These are phyloP conservation scores for Sparassis latifolia DNA, from an alignment of 1,284 basidiomycete genomes.

Conservation along the genomic window DNA sequence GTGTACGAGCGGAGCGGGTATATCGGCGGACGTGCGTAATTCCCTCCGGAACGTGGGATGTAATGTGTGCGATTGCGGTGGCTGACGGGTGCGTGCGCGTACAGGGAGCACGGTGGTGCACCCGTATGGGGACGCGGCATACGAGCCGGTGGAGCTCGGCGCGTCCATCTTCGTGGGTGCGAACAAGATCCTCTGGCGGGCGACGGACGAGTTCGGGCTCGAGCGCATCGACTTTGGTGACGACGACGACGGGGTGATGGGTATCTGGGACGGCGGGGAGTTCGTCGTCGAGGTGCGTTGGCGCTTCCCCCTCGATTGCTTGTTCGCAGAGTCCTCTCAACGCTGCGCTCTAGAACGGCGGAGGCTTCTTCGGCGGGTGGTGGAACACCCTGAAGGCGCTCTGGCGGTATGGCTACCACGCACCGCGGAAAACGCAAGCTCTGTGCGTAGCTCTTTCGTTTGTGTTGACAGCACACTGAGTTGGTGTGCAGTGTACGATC, in stretches of 20 bases:
- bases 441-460: slow-evolving; percentile 37
- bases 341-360: slow-evolving; percentile 26
- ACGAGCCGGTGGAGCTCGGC: slow-evolving; percentile 74
- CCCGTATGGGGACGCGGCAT: slow-evolving; percentile 63
- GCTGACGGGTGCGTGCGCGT: background rate
- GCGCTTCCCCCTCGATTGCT: background rate
- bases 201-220: slow-evolving; percentile 75
- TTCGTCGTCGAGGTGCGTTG: slow-evolving; percentile 59
- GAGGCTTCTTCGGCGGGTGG: slow-evolving; percentile 41
- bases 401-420: slow-evolving; percentile 76
- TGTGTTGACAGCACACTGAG: background rate
- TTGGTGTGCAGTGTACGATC: slow-evolving; percentile 42
- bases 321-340: no score
- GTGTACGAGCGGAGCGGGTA: slow-evolving; percentile 74
- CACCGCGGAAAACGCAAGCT: slow-evolving; percentile 53
- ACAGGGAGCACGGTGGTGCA: slow-evolving; percentile 72
- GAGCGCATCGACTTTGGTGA: slow-evolving; percentile 46
- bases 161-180: slow-evolving; percentile 83
- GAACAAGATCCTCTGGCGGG: slow-evolving; percentile 82
- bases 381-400: slow-evolving; percentile 68
- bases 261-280: slow-evolving; percentile 80
- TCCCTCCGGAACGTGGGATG: slow-evolving; percentile 16
- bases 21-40: slow-evolving; percentile 73
- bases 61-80: background rate
- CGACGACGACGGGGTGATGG: slow-evolving; percentile 42